These are phyloP conservation scores for Solanum paucissectum DNA, from an alignment of 257 asterid species.

Conservation along the genomic window DNA sequence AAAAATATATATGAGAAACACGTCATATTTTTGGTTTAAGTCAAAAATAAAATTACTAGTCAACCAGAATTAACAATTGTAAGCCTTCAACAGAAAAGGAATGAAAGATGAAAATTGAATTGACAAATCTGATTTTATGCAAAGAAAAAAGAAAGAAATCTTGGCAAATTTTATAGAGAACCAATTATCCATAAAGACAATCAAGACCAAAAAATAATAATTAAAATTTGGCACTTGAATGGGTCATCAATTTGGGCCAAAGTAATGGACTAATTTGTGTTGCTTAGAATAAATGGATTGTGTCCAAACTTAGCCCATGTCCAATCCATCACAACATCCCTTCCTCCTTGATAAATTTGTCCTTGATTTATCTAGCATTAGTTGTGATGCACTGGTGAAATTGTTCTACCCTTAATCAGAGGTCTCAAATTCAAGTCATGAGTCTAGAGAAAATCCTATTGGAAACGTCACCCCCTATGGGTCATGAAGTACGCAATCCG, in stretches of 20 bases:
- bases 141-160: neutral
- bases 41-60: neutral
- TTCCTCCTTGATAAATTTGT: neutral
- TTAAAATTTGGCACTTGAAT: neutral
- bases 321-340: neutral
- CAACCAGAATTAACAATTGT: neutral
- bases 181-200: too few relatives aligned
- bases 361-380: neutral
- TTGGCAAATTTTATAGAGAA: too few relatives aligned
- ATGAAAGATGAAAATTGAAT: neutral
- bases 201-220: too few relatives aligned
- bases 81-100: neutral
- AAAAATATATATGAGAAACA: neutral
- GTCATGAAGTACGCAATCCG: fast-evolving
- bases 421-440: fast-evolving
- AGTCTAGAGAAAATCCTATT: too few relatives aligned
- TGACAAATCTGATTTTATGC: neutral
- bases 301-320: neutral
- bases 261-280: neutral
- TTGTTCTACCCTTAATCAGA: too few relatives aligned
- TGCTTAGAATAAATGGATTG: neutral
- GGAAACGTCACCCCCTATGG: neutral
- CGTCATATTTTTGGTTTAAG: neutral
- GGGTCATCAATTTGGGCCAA: neutral
- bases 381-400: fast-evolving